phyloP scores from a whole-genome alignment of 2,329 filamentous ascomycete genomes.

The Trichoderma harzianum region DNA sequence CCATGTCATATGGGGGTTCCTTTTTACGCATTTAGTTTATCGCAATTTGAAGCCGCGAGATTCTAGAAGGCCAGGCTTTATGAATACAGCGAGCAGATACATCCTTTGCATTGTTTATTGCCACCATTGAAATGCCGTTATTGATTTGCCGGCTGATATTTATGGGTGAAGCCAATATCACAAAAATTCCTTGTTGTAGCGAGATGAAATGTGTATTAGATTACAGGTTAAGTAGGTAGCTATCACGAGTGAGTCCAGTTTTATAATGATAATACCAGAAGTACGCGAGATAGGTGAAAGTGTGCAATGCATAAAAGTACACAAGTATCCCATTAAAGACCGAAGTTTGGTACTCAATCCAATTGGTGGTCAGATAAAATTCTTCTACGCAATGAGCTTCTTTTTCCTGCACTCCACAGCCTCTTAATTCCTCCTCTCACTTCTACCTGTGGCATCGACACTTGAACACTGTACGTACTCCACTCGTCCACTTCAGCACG shows the following conservation, averaged over 20 bases:
- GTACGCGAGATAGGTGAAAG: neutral
- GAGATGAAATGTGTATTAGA: neutral
- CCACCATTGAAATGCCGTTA: neutral
- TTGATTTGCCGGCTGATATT: fast-evolving
- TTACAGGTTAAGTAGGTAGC: neutral
- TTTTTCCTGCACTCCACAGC: neutral
- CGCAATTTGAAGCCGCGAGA: constrained; percentile 15
- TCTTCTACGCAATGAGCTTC: neutral
- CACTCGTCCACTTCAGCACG: neutral
- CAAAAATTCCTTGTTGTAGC: neutral
- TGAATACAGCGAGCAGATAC: constrained; percentile 15
- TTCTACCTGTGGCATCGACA: neutral
- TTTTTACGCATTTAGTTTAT: constrained; percentile 1
- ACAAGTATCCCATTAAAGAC: neutral
- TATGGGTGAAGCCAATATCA: neutral
- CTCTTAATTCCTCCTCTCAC: neutral
- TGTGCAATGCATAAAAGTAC: neutral
- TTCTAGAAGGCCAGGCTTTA: constrained; percentile 5
- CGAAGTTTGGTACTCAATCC: neutral
- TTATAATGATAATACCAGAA: neutral
- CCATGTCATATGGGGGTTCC: constrained; percentile 6
- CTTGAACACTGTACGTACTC: neutral
- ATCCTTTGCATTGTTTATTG: neutral
- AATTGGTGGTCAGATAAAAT: neutral
- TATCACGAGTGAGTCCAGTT: neutral